Evolutionary conservation across 129 eudicot species (phyloP).

Genomic region (Flaveria linearis): DNA sequence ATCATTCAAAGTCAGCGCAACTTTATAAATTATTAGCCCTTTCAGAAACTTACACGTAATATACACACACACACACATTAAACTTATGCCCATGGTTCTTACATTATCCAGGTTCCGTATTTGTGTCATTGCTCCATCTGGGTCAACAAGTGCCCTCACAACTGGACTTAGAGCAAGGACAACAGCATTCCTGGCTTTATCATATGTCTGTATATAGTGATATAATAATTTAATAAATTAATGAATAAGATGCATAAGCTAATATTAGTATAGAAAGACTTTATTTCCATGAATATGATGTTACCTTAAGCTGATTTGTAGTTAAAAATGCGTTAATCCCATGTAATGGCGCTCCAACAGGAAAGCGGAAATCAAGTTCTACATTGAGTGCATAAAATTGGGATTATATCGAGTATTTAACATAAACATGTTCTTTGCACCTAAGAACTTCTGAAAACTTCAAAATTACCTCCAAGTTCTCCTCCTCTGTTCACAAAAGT

Average conservation of each 20-base stretch:
- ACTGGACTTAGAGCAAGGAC: conserved; percentile 99
- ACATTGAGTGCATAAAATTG: conserved; percentile 29
- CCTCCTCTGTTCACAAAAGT: conserved; percentile 96
- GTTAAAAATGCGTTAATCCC: conserved; percentile 86
- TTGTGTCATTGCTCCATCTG: conserved; percentile 92
- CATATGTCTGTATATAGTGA: conserved; percentile 68
- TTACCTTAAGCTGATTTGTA: conserved; percentile 95
- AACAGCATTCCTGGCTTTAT: conserved; percentile 97
- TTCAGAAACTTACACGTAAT: not conserved
- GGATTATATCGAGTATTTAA: not conserved
- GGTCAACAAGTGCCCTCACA: conserved; percentile 93
- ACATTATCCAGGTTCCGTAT: conserved; percentile 84
- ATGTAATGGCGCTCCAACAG: conserved; percentile 96
- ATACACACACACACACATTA: not conserved
- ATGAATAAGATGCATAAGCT: not conserved
- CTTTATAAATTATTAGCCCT: not conserved
- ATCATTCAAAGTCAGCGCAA: conserved; percentile 12
- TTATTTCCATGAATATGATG: conserved; percentile 11
- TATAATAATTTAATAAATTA: conserved; percentile 9
- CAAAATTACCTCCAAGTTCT: conserved; percentile 77
- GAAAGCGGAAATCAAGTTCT: conserved; percentile 97
- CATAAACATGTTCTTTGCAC: conserved; percentile 13
- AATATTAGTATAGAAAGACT: not conserved
- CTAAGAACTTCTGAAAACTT: conserved; percentile 16
- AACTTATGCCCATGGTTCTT: conserved; percentile 25